A percentile compares a stretch with the other conserved stretches of the same genome.
Evolutionary conservation across 148 eudicot genomes (phyloP).

Genomic region (Talinum fruticosum): DNA sequence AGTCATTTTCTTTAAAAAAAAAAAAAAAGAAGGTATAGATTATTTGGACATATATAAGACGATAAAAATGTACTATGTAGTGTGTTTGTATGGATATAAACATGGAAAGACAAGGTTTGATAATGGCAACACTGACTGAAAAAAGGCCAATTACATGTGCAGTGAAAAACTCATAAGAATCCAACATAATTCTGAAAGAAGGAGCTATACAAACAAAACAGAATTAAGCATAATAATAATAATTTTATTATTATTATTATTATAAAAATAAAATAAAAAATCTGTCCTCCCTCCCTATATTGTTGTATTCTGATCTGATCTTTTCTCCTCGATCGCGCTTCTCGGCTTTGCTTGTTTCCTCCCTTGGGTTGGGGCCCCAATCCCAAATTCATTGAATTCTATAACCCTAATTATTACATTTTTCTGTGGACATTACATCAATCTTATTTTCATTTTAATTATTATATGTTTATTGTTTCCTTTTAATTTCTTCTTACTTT

Average conservation of each 20-base stretch:
- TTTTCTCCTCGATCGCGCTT: background rate
- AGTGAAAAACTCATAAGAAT: background rate
- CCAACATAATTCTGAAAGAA: background rate
- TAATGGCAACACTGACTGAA: background rate
- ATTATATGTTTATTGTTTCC: too few relatives aligned
- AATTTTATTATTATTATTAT: too few relatives aligned
- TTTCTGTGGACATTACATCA: background rate
- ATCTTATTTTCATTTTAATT: background rate
- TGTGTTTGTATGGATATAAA: slow-evolving; percentile 4
- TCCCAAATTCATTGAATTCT: background rate
- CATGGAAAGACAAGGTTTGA: background rate
- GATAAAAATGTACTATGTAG: background rate
- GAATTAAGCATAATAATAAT: too few relatives aligned
- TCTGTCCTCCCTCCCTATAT: too few relatives aligned
- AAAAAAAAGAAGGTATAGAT: background rate
- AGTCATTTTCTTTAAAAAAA: background rate
- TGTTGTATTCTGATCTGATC: background rate
- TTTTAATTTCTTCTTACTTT: too few relatives aligned
- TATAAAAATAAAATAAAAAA: too few relatives aligned
- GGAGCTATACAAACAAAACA: background rate
- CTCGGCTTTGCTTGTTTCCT: background rate
- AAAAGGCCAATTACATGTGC: background rate
- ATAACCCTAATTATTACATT: background rate
- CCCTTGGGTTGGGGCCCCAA: background rate
- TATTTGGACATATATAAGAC: background rate